Base-by-base conservation (phyloP, 1,284 basidiomycete genomes). In the Psilocybe mexicana region DNA sequence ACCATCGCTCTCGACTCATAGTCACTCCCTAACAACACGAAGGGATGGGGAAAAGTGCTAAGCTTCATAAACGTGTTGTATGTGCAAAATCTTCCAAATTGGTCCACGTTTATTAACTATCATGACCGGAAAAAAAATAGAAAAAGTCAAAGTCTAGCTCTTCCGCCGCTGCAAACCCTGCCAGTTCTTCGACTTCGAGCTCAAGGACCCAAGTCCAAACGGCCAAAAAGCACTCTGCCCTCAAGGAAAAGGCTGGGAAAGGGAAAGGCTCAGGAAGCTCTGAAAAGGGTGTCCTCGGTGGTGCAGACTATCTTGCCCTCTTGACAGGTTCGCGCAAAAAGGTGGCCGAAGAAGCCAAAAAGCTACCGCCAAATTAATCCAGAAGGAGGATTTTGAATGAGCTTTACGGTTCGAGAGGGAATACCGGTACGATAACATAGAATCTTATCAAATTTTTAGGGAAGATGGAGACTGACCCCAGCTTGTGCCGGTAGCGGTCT, bases 301-400 rank as follows among this genome's bases (percentile, higher is more conserved):
- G 82, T 30, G 89, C 85, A 35, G 90, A 92, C 71, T 92, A 92
- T 66, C 84, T 92, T 45, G 77, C 80, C 5, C 67, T 92, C 61
- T 76, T 89, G 78, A 78, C 86, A 77, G 88, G 89, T n/a, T 79
- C 88, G 8, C 74, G 89, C 61, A 77, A 78, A 63, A 86, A 79
- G 67, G 87, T 84, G 23, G 77, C 72, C 51, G 76, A 80, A 67
- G 89, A 90, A 70, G 88, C 86, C 3, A 69, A 74, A 44, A 90
- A 87, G 65, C 67, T 91, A 53, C 72, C 72, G 3, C 65, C 58
- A 30, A 63, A 67, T 30, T 62, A 68, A 8, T 60, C 2, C 23
- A 26, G 38, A 10, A 28, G 30, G 30, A 33, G 18, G 18, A 18
- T 18, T 18, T 18, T 1, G 18, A 18, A 18, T 18, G 18, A 18